Evolutionary conservation across 768 basidiomycete species (phyloP).

Genomic region (Erythrobasidium yunnanense): DNA sequence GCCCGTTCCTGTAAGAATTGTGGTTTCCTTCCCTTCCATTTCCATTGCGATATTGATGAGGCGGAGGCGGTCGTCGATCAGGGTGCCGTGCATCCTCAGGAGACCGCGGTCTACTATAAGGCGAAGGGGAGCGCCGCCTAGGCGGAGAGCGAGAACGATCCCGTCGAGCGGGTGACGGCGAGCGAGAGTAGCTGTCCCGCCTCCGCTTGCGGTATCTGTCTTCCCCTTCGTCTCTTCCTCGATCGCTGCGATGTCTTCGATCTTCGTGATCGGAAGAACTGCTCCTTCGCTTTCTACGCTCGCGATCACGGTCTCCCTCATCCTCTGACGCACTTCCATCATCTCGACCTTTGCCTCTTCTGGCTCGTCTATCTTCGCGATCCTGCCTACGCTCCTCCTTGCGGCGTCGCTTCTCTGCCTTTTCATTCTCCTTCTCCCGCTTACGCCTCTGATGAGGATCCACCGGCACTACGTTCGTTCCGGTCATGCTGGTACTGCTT

Average conservation of each 20-base stretch:
- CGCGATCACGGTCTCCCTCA: constrained; percentile 15
- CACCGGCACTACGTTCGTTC: constrained; percentile 37
- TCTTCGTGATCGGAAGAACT: neutral
- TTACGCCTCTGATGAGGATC: constrained; percentile 39
- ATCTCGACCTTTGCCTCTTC: constrained; percentile 27
- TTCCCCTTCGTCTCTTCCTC: neutral
- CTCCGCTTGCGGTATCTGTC: neutral
- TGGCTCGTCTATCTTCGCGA: constrained; percentile 36
- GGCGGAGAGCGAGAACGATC: neutral
- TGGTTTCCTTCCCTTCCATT: neutral
- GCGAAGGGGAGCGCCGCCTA: constrained; percentile 8
- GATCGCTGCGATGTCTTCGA: neutral
- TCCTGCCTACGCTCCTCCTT: constrained; percentile 35
- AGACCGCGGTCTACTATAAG: neutral
- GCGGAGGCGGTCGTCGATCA: neutral
- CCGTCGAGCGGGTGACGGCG: neutral
- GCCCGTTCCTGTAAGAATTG: neutral
- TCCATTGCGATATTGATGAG: neutral
- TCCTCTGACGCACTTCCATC: constrained; percentile 38
- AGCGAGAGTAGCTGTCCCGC: constrained; percentile 4
- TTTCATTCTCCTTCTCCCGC: constrained; percentile 38
- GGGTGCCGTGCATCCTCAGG: neutral
- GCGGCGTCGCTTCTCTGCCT: constrained; percentile 30
- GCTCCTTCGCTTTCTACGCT: constrained; percentile 1
- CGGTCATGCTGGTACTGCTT: constrained; percentile 42